Conservation (phyloP, 2,329 filamentous ascomycete species). For the Colletotrichum agaves region DNA sequence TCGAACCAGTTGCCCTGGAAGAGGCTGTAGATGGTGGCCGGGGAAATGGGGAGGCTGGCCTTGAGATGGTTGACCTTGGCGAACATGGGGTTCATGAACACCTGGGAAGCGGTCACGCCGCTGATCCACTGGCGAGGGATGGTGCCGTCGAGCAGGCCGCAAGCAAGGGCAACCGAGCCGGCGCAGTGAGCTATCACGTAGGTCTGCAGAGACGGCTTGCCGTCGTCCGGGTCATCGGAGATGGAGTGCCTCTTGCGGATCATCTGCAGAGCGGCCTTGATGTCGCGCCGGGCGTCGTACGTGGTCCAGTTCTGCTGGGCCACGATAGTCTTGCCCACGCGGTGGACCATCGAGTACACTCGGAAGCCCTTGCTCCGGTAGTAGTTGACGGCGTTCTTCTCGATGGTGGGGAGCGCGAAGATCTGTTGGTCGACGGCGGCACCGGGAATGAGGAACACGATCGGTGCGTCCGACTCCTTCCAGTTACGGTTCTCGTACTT, state of each 20-base stretch:
- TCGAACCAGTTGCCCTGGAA: slow-evolving; percentile 66
- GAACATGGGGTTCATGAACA: slow-evolving; percentile 73
- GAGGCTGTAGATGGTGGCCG: slow-evolving; percentile 60
- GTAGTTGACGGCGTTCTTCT: slow-evolving; percentile 71
- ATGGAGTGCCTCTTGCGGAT: slow-evolving; percentile 55
- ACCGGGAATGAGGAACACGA: slow-evolving; percentile 71
- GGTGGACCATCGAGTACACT: slow-evolving; percentile 67
- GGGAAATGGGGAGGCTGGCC: slow-evolving; percentile 57
- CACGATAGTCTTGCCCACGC: slow-evolving; percentile 64
- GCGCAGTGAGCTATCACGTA: slow-evolving; percentile 73
- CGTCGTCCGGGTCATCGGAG: slow-evolving; percentile 26
- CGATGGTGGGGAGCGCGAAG: slow-evolving; percentile 70
- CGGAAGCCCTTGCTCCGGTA: slow-evolving; percentile 69
- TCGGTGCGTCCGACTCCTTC: slow-evolving; percentile 48
- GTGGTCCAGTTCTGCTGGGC: slow-evolving; percentile 66
- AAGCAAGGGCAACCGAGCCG: slow-evolving; percentile 68
- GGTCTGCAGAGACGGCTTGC: slow-evolving; percentile 48
- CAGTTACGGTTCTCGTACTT: slow-evolving; percentile 39
- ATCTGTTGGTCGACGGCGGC: slow-evolving; percentile 72
- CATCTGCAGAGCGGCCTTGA: slow-evolving; percentile 63
- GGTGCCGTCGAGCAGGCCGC: slow-evolving; percentile 69
- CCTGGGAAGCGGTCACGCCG: slow-evolving; percentile 68
- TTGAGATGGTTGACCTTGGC: slow-evolving; percentile 66
- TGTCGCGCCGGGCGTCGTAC: slow-evolving; percentile 68
- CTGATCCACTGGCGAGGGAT: slow-evolving; percentile 67